Conservation (phyloP, 345 rosid genomes). For the Turritis glabra region DNA sequence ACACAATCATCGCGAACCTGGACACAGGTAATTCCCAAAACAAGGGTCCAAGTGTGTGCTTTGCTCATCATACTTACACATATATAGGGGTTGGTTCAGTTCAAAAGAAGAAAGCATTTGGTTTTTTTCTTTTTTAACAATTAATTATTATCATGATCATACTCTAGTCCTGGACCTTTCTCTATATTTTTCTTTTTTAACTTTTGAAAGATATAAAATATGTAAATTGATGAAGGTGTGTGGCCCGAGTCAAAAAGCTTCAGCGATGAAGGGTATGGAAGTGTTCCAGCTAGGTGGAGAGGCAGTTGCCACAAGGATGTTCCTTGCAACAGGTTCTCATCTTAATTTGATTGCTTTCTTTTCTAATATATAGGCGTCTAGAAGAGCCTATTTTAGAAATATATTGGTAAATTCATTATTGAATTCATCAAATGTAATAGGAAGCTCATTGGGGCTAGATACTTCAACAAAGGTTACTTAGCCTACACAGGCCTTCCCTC, state of each 20-base stretch:
- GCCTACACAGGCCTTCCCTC: conserved; percentile 33
- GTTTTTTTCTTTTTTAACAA: no score
- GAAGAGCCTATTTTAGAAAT: no score
- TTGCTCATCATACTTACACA: background rate
- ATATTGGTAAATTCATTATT: no score
- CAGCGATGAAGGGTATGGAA: conserved; percentile 54
- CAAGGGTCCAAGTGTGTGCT: no score
- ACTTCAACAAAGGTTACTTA: conserved; percentile 60
- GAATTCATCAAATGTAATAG: conserved; percentile 26
- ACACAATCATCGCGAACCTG: conserved; percentile 58
- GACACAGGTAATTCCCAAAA: conserved; percentile 49
- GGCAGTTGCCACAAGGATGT: conserved; percentile 49
- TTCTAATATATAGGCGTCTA: no score
- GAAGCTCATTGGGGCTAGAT: conserved; percentile 69
- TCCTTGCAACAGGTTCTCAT: conserved; percentile 58
- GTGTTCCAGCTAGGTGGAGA: conserved; percentile 56
- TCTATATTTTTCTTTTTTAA: background rate
- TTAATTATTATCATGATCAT: no score
- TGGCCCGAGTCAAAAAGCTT: conserved; percentile 74
- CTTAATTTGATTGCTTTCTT: background rate
- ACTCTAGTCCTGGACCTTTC: background rate
- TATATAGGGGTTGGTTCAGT: background rate
- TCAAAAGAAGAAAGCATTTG: no score
- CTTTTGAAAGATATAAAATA: background rate
- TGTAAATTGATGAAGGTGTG: conserved; percentile 44